Base-by-base conservation (phyloP, 257 asterid genomes). In the Solanum virginianum region DNA sequence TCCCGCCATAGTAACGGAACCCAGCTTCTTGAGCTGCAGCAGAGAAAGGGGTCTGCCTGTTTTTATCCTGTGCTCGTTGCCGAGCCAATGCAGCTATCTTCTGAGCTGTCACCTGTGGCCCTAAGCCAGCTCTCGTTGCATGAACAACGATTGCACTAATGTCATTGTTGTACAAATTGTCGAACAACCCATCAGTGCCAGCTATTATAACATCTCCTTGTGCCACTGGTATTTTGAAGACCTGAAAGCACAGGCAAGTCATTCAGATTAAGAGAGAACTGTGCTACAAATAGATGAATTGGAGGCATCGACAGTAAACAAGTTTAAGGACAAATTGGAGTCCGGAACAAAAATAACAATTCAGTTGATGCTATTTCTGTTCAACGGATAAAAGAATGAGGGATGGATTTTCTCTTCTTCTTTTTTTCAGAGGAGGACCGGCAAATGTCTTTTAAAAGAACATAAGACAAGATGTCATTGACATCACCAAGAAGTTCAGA, bases 11-110 rank as follows among this genome's bases (percentile, higher is more conserved):
- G 84, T 94, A 96, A 60, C 97, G 98, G 85, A 91, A 91, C 32
- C 99, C 99, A 47, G 98, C 98, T 86, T 97, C 98, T 87, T 95
- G 98, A 36, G 99, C 99, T 70, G 99, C 98, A 60, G 97, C n/a
- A 79, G 99, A 94, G 92, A 96, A 96, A 84, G 99, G 99, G 41
- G 98, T 94, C 92, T 94, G 99, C 85, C 98, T 84, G 91, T 93
- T 90, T 70, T 89, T 95, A 90, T 97, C 99, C 84, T 83, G 93
- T 51, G 99, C 99, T 68, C 99, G 88, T 88, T 95, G 97, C 5
- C 95, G 94, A 12, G 99, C 98, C 89, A 97, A 88, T 53, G 97
- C 98, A 66, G 97, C 97, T 74, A 97, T 89, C 92, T 93, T 93
- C 88, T 95, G 99, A 60, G 99, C 98, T 3, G 98, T 92, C 85